A percentile compares a stretch with the other conserved stretches of the same genome.
These are phyloP conservation scores for Microsporum audouinii DNA, from an alignment of 2,329 filamentous ascomycete species.

Conservation along the genomic window DNA sequence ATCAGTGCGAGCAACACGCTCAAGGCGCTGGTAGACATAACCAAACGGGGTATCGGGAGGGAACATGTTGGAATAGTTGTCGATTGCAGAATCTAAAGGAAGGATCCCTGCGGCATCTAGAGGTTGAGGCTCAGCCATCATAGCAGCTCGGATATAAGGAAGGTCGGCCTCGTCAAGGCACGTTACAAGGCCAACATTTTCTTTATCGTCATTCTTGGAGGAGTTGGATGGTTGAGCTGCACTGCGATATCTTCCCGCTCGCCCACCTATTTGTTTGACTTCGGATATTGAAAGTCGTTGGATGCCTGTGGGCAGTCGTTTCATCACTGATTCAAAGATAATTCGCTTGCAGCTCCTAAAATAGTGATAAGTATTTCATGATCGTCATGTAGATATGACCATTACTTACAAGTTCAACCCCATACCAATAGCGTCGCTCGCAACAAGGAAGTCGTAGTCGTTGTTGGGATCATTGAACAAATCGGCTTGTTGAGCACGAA, in stretches of 20 bases:
- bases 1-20: slow-evolving; percentile 55
- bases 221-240: slow-evolving; percentile 42
- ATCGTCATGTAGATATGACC: not conserved
- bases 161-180: slow-evolving; percentile 64
- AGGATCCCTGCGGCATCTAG: slow-evolving; percentile 61
- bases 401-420: slow-evolving; percentile 68
- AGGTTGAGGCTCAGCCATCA: slow-evolving; percentile 52
- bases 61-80: slow-evolving; percentile 71
- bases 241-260: slow-evolving; percentile 75
- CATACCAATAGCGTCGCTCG: slow-evolving; percentile 95
- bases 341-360: slow-evolving; percentile 66
- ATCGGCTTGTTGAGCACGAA: slow-evolving; percentile 76
- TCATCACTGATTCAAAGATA: slow-evolving; percentile 68
- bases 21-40: slow-evolving; percentile 66
- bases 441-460: slow-evolving; percentile 88
- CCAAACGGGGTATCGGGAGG: slow-evolving; percentile 68
- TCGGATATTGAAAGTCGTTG: slow-evolving; percentile 58
- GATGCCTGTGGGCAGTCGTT: slow-evolving; percentile 53
- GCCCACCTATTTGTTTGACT: slow-evolving; percentile 87
- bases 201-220: slow-evolving; percentile 23
- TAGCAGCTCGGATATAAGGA: slow-evolving; percentile 47
- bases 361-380: slow-evolving; percentile 13
- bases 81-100: slow-evolving; percentile 58
- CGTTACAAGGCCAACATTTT: slow-evolving; percentile 61
- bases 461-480: slow-evolving; percentile 93